Evolutionary conservation across 495 filamentous ascomycete species (phyloP), one percentile per base, ranked within the genome.

Genomic region (Neurospora tetraspora): DNA sequence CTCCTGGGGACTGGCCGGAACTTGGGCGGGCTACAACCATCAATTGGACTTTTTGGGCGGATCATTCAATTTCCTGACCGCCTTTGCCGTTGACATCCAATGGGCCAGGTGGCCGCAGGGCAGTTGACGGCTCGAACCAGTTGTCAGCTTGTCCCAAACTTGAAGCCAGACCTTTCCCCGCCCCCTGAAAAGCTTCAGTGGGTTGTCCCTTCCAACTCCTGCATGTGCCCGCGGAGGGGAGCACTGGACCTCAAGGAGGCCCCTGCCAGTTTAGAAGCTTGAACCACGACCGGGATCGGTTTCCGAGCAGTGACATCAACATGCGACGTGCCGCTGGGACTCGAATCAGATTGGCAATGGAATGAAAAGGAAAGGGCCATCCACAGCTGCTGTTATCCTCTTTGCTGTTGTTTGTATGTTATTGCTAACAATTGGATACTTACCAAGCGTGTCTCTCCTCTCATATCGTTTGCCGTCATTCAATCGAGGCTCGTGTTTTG

Each of bases 221-320:
- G 53, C 53, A 61, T 61, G 53, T 61, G 53, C 14, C 47, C 53
- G 23, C 53, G 53, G 23, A 31, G 53, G 53, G 20, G 47, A 34
- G 27, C 53, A 34, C 7, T 65, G 53, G 27, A 65, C 23, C 27
- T 65, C 53, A 65, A 16, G 53, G 27, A 61, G 53, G 9, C 53
- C 53, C 53, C 34, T 23, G 47, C 36, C 23, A 39, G 4, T 34
- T 71, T 34, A 36, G 70, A 27, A 31, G 42, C 27, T 69, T 39
- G 18, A 23, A 14, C 72, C 69, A 3, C 69, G 18, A 71, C 71
- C n/a, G 70, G 73, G 65, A 36, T 27, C 23, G 70, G 69, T 61
- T 53, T 77, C 72, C 72, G 65, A 18, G 45, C 40, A 53, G 74
- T 80, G 78, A 80, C 78, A 80, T 80, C 78, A 79, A 53, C n/a